Evolutionary conservation across 805 yeast genomes (phyloP).

Genomic region (Hermanozyma aechmeae): DNA sequence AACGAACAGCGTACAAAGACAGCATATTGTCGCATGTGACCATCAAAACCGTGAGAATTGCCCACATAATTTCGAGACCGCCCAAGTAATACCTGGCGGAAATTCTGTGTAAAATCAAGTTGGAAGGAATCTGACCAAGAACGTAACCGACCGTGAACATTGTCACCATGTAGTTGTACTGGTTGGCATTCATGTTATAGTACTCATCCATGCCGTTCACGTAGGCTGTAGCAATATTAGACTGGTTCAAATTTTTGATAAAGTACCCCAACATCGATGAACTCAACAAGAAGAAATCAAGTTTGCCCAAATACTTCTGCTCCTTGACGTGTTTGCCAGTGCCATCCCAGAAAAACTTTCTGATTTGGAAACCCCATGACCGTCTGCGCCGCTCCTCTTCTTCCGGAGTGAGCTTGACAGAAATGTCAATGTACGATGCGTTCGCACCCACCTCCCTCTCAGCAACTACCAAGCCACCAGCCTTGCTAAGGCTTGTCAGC

Average conservation of each 20-base stretch:
- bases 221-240: constrained; percentile 11
- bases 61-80: constrained; percentile 36
- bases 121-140: constrained; percentile 10
- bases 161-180: constrained; percentile 9
- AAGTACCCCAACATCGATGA: constrained; percentile 12
- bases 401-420: constrained; percentile 3
- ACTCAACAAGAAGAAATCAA: constrained; percentile 20
- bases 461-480: not conserved
- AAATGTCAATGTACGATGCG: not conserved
- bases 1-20: constrained; percentile 8
- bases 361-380: constrained; percentile 13
- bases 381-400: constrained; percentile 12
- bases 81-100: constrained; percentile 38
- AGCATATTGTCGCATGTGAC: constrained; percentile 9
- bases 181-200: constrained; percentile 8
- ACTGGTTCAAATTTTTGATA: constrained; percentile 10
- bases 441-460: not conserved
- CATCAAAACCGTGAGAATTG: constrained; percentile 19
- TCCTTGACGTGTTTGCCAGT: constrained; percentile 28
- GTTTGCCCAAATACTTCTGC: constrained; percentile 21
- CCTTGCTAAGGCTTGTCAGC: no score
- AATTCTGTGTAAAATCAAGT: constrained; percentile 21
- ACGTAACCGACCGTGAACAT: constrained; percentile 10
- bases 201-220: constrained; percentile 11
- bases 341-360: constrained; percentile 27